Evolutionary conservation across 805 yeast genomes (phyloP).

Genomic region (Metschnikowia kunwiensis): DNA sequence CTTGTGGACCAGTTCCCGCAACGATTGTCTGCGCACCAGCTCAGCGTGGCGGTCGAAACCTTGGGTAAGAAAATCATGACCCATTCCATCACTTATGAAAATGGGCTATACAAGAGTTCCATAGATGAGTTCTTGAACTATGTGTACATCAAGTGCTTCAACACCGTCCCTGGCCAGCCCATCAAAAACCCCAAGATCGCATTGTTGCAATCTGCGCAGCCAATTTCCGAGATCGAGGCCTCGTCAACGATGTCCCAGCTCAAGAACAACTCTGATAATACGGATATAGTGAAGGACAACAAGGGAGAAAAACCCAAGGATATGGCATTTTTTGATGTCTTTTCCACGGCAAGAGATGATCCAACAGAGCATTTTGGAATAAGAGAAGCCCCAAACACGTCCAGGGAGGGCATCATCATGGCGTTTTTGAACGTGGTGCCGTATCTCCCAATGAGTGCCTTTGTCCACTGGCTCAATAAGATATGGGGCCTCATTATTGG

Average conservation of each 20-base stretch:
- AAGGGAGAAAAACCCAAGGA: conserved; percentile 36
- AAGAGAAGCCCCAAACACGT: conserved; percentile 35
- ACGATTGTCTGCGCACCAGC: conserved; percentile 50
- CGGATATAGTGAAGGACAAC: conserved; percentile 28
- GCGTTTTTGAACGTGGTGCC: conserved; percentile 53
- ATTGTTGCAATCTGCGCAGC: conserved; percentile 37
- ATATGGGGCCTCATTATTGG: conserved; percentile 35
- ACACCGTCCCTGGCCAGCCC: conserved; percentile 30
- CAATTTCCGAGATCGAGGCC: conserved; percentile 36
- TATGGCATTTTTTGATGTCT: conserved; percentile 12
- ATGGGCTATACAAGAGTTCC: conserved; percentile 12
- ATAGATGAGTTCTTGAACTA: conserved; percentile 40
- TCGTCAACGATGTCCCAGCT: conserved; percentile 32
- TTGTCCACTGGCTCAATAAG: conserved; percentile 47
- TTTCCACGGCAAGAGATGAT: conserved; percentile 13
- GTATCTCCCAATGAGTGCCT: conserved; percentile 42
- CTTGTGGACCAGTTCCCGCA: conserved; percentile 56
- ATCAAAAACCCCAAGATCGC: conserved; percentile 12
- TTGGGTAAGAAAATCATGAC: conserved; percentile 44
- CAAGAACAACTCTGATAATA: conserved; percentile 18
- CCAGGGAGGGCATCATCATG: conserved; percentile 47
- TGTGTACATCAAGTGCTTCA: conserved; percentile 41
- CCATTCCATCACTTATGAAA: conserved; percentile 18
- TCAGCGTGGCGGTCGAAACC: conserved; percentile 55
- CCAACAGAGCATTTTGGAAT: conserved; percentile 21